phyloP scores from a whole-genome alignment of 2,329 filamentous ascomycete species.

The Sporothrix globosa region DNA sequence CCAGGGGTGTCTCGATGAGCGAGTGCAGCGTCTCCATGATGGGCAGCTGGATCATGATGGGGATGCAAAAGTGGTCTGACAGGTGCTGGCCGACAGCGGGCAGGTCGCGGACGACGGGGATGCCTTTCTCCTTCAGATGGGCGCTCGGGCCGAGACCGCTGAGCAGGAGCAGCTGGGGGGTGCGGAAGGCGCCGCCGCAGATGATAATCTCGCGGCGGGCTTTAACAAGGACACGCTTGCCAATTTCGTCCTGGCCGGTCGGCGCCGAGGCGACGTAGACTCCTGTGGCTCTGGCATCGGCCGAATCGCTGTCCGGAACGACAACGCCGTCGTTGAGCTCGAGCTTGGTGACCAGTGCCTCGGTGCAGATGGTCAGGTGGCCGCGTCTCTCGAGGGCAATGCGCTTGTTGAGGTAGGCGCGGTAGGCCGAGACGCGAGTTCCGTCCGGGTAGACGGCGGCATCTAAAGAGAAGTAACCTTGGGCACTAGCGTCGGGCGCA shows the following conservation, averaged over 20 bases:
- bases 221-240: slow-evolving; percentile 36
- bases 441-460: slow-evolving; percentile 39
- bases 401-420: slow-evolving; percentile 40
- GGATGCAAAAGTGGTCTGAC: slow-evolving; percentile 41
- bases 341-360: slow-evolving; percentile 40
- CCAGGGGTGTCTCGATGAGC: slow-evolving; percentile 35
- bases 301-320: not conserved
- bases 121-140: slow-evolving; percentile 36
- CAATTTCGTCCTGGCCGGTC: not conserved
- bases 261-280: slow-evolving; percentile 37
- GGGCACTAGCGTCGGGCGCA: slow-evolving; percentile 39
- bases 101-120: slow-evolving; percentile 39
- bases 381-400: slow-evolving; percentile 36
- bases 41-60: slow-evolving; percentile 40
- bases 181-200: slow-evolving; percentile 40
- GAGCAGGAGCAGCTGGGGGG: slow-evolving; percentile 43
- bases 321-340: slow-evolving; percentile 36
- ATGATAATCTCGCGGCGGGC: slow-evolving; percentile 43
- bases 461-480: slow-evolving; percentile 42
- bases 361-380: slow-evolving; percentile 42
- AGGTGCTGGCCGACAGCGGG: slow-evolving; percentile 40
- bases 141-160: slow-evolving; percentile 43
- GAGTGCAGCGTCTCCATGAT: slow-evolving; percentile 38
- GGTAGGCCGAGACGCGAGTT: slow-evolving; percentile 39
- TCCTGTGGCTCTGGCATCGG: slow-evolving; percentile 36